Conservation (phyloP, 179 eudicot species). For the Silene coronaria region DNA sequence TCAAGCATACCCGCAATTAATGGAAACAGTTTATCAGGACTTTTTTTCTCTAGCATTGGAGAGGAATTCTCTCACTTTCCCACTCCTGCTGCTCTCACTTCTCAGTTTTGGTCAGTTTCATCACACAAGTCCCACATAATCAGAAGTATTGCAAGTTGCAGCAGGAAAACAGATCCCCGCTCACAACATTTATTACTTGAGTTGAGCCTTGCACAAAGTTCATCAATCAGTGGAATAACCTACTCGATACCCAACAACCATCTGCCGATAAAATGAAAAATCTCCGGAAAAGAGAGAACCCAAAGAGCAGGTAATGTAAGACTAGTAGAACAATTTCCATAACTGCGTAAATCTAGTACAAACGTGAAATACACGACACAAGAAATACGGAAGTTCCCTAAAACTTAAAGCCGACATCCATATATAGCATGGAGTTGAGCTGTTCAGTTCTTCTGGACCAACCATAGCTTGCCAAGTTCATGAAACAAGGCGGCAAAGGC, state of each 20-base stretch:
- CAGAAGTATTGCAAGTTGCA: too few relatives aligned
- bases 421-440: neutral
- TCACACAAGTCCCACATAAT: too few relatives aligned
- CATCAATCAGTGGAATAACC: too few relatives aligned
- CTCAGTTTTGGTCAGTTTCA: too few relatives aligned
- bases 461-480: constrained; percentile 53
- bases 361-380: constrained; percentile 5
- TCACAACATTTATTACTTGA: too few relatives aligned
- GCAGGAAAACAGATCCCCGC: too few relatives aligned
- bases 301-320: too few relatives aligned
- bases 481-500: constrained; percentile 60
- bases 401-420: neutral
- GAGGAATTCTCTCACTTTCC: constrained; percentile 38
- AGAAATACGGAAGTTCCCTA: neutral
- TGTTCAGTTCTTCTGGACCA: constrained; percentile 35
- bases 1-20: constrained; percentile 80
- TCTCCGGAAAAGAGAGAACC: too few relatives aligned
- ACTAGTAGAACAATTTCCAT: neutral
- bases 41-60: constrained; percentile 86
- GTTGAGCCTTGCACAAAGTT: too few relatives aligned
- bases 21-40: constrained; percentile 78
- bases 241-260: too few relatives aligned
- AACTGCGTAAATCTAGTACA: neutral
- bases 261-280: too few relatives aligned
- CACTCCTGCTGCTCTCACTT: too few relatives aligned